Evolutionary conservation across 2,329 filamentous ascomycete genomes (phyloP).

Genomic region (Aspergillus aculeatinus): DNA sequence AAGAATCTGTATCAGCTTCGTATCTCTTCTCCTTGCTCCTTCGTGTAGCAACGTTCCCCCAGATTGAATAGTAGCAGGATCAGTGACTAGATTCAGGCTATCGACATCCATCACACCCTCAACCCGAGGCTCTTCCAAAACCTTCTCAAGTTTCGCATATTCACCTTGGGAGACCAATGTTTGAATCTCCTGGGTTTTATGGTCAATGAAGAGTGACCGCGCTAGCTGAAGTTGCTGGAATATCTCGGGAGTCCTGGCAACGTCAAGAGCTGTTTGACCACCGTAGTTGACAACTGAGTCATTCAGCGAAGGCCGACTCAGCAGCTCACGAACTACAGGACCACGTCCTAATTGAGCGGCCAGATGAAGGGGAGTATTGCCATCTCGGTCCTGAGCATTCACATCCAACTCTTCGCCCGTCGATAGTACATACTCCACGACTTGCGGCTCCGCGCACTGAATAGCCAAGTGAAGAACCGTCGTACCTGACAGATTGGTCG

Average conservation of each 20-base stretch:
- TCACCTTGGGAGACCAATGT: slow-evolving; percentile 69
- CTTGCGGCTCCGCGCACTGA: slow-evolving; percentile 87
- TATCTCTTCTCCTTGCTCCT: slow-evolving; percentile 83
- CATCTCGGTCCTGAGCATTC: slow-evolving; percentile 87
- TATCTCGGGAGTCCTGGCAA: slow-evolving; percentile 89
- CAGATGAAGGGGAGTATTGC: slow-evolving; percentile 88
- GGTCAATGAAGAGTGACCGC: slow-evolving; percentile 84
- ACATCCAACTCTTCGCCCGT: slow-evolving; percentile 71
- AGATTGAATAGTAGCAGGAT: slow-evolving; percentile 70
- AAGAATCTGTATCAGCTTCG: slow-evolving; percentile 82
- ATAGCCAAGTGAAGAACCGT: slow-evolving; percentile 91
- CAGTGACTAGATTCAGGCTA: slow-evolving; percentile 81
- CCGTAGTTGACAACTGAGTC: slow-evolving; percentile 83
- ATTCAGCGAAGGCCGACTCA: slow-evolving; percentile 81
- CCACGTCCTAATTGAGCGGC: slow-evolving; percentile 79
- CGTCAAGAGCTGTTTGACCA: slow-evolving; percentile 80
- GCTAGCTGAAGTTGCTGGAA: slow-evolving; percentile 93
- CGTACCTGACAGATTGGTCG: slow-evolving; percentile 61
- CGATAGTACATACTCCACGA: slow-evolving; percentile 92
- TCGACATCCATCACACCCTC: slow-evolving; percentile 91
- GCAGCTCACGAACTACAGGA: slow-evolving; percentile 75
- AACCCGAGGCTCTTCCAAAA: slow-evolving; percentile 80
- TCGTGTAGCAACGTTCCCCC: slow-evolving; percentile 95
- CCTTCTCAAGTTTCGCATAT: slow-evolving; percentile 73
- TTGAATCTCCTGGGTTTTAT: slow-evolving; percentile 81